phyloP scores from a whole-genome alignment of 129 eudicot genomes.

The Erigeron canadensis region DNA sequence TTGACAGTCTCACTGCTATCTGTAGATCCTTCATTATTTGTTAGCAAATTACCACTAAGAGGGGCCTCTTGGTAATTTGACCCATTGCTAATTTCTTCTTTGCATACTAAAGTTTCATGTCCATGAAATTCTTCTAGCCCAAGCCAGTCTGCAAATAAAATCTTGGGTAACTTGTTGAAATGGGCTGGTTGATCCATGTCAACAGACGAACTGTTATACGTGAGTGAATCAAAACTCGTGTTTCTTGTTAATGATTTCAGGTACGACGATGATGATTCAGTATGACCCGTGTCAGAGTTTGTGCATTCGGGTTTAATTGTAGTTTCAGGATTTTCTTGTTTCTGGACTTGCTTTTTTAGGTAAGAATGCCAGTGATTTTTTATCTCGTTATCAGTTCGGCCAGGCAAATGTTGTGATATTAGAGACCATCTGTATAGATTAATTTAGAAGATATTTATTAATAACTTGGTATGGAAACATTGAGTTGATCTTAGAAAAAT shows the following conservation, averaged over 20 bases:
- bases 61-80: slow-evolving; percentile 30
- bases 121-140: slow-evolving; percentile 44
- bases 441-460: slow-evolving; percentile 9
- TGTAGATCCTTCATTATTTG: slow-evolving; percentile 33
- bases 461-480: background rate
- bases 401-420: slow-evolving; percentile 78
- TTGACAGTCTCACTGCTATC: slow-evolving; percentile 27
- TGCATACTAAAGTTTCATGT: slow-evolving; percentile 28
- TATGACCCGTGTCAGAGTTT: slow-evolving; percentile 1
- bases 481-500: background rate
- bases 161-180: slow-evolving; percentile 47
- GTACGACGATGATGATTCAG: slow-evolving; percentile 37
- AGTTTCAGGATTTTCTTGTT: slow-evolving; percentile 25
- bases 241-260: slow-evolving; percentile 34
- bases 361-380: slow-evolving; percentile 85
- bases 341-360: slow-evolving; percentile 48
- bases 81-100: slow-evolving; percentile 17
- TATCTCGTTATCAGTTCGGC: slow-evolving; percentile 83
- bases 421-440: slow-evolving; percentile 63
- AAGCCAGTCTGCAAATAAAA: slow-evolving; percentile 81
- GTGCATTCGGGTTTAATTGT: slow-evolving; percentile 26
- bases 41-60: slow-evolving; percentile 19
- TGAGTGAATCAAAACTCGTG: slow-evolving; percentile 35
- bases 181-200: slow-evolving; percentile 28
- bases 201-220: slow-evolving; percentile 20